Evolutionary conservation across 768 basidiomycete genomes (phyloP).

Genomic region (Tricholoma sp.): DNA sequence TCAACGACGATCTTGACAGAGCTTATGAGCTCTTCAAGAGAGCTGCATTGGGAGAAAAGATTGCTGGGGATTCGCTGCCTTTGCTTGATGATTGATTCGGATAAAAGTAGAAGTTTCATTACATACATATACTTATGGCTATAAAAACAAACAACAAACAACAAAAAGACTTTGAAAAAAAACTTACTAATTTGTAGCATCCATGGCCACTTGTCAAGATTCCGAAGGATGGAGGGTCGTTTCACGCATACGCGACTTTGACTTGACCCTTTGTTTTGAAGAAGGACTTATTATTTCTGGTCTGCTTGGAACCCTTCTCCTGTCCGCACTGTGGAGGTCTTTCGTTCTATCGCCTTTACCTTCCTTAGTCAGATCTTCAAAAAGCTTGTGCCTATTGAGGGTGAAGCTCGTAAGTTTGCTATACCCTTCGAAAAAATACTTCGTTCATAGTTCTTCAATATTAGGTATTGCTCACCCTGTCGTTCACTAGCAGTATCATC

Average conservation of each 20-base stretch:
- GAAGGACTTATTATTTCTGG: constrained; percentile 60
- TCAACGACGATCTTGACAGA: constrained; percentile 85
- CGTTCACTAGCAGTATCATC: constrained; percentile 41
- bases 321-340: constrained; percentile 36
- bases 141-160: no score
- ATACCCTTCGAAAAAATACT: background rate
- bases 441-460: background rate
- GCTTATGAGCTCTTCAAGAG: constrained; percentile 76
- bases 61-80: constrained; percentile 62
- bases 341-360: constrained; percentile 21
- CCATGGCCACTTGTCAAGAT: constrained; percentile 46
- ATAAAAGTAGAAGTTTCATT: background rate
- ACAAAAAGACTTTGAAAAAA: no score
- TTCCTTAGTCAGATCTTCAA: constrained; percentile 31
- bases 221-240: constrained; percentile 61
- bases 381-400: constrained; percentile 47
- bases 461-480: constrained; percentile 45
- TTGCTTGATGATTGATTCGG: constrained; percentile 42
- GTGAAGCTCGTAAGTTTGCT: constrained; percentile 59
- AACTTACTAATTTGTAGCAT: no score
- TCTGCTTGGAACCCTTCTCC: constrained; percentile 41
- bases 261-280: constrained; percentile 78
- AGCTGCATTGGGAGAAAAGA: constrained; percentile 66
- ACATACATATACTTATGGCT: no score
- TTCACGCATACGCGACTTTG: constrained; percentile 60